Evolutionary conservation across 306 rosid species (phyloP).

Genomic region (Boehmeria nivea): DNA sequence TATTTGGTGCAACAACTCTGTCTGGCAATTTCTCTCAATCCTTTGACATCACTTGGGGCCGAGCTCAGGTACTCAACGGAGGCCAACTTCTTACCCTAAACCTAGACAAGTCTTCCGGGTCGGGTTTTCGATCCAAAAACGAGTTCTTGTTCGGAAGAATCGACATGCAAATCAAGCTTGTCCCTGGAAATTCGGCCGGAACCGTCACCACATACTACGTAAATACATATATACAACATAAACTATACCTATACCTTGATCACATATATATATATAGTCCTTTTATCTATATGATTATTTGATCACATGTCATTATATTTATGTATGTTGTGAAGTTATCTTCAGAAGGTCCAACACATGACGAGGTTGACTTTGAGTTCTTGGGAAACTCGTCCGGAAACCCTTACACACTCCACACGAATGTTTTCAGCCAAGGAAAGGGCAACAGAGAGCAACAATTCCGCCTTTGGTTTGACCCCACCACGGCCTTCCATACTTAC

Average conservation of each 20-base stretch:
- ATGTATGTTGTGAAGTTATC: conserved; percentile 16
- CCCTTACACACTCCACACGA: conserved; percentile 35
- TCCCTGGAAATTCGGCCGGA: conserved; percentile 86
- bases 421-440: conserved; percentile 33
- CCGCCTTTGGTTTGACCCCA: conserved; percentile 43
- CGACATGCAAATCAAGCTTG: conserved; percentile 79
- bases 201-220: conserved; percentile 84
- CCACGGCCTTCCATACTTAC: conserved; percentile 28
- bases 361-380: conserved; percentile 41
- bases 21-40: not conserved
- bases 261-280: too few relatives aligned
- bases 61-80: conserved; percentile 46
- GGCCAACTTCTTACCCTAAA: conserved; percentile 67
- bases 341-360: conserved; percentile 30
- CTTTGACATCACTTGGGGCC: conserved; percentile 49
- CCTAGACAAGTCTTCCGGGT: conserved; percentile 71
- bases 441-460: conserved; percentile 38
- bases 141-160: conserved; percentile 63
- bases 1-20: not conserved
- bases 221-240: too few relatives aligned
- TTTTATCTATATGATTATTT: too few relatives aligned
- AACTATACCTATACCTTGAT: too few relatives aligned
- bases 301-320: not conserved
- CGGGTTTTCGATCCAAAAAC: conserved; percentile 68
- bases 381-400: conserved; percentile 32